Evolutionary conservation across 495 filamentous ascomycete species (phyloP).

Genomic region (Rusavskia elegans): DNA sequence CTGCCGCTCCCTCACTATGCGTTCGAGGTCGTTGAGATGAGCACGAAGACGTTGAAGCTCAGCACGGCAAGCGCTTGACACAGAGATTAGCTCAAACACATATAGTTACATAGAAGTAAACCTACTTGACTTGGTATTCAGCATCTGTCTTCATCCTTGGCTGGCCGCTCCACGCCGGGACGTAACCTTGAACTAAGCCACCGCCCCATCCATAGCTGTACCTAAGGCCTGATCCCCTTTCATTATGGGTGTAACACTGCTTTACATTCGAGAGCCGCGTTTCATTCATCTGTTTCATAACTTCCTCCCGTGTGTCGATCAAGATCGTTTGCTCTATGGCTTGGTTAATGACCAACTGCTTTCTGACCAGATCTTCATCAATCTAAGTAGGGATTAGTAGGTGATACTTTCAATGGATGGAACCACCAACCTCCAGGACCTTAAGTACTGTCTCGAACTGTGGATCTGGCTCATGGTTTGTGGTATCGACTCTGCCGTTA

Average conservation of each 20-base stretch:
- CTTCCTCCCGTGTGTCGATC: slow-evolving; percentile 48
- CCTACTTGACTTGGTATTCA: slow-evolving; percentile 45
- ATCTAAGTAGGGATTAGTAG: slow-evolving; percentile 31
- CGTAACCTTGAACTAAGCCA: slow-evolving; percentile 36
- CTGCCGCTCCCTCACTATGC: slow-evolving; percentile 18
- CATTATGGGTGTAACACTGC: slow-evolving; percentile 45
- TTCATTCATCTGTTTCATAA: slow-evolving; percentile 52
- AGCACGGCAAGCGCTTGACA: slow-evolving; percentile 26
- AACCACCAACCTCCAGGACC: slow-evolving; percentile 41
- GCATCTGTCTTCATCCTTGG: slow-evolving; percentile 70
- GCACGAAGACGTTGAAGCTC: slow-evolving; percentile 25
- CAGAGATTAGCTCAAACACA: neutral
- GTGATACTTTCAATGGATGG: neutral
- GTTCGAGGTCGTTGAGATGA: slow-evolving; percentile 23
- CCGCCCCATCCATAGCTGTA: slow-evolving; percentile 38
- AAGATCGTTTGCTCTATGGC: slow-evolving; percentile 73
- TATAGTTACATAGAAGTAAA: neutral
- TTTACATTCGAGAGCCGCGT: slow-evolving; percentile 50
- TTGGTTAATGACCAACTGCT: slow-evolving; percentile 70
- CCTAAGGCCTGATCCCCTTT: slow-evolving; percentile 45
- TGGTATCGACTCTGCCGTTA: slow-evolving; percentile 40
- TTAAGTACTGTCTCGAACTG: slow-evolving; percentile 62
- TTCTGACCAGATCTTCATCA: slow-evolving; percentile 59
- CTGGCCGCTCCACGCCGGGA: slow-evolving; percentile 29
- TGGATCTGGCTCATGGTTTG: slow-evolving; percentile 53